These are phyloP conservation scores for Arthroderma sp. DNA, from an alignment of 2,329 filamentous ascomycete species.

Conservation along the genomic window DNA sequence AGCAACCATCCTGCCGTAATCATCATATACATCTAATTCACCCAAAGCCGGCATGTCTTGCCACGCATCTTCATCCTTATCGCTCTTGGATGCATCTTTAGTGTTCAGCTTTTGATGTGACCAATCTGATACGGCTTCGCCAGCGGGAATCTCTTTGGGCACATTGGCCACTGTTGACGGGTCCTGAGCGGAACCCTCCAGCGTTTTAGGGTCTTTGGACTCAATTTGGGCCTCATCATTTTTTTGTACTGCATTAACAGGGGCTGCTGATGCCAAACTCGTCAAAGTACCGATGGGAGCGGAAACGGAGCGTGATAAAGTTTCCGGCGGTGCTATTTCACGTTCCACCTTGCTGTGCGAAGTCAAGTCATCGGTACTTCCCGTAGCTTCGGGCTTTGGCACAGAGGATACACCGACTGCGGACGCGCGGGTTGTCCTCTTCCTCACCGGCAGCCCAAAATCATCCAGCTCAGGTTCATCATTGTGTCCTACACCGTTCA, in stretches of 20 bases:
- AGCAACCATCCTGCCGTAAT: slow-evolving; percentile 77
- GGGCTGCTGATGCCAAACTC: not conserved
- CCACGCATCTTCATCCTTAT: slow-evolving; percentile 61
- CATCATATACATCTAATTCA: slow-evolving; percentile 88
- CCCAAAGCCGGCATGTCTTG: slow-evolving; percentile 90
- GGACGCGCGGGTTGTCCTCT: not conserved
- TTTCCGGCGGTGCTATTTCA: not conserved
- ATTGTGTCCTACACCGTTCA: not conserved
- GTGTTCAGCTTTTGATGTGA: slow-evolving; percentile 69
- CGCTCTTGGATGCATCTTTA: slow-evolving; percentile 35
- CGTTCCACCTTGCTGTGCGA: not conserved
- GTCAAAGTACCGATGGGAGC: slow-evolving; percentile 1
- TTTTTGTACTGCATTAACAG: not conserved
- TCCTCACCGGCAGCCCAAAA: slow-evolving; percentile 8
- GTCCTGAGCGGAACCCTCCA: not conserved
- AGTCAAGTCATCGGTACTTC: not conserved
- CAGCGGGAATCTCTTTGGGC: not conserved
- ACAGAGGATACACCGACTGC: not conserved
- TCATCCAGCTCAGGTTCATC: slow-evolving; percentile 9
- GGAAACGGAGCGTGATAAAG: slow-evolving; percentile 5
- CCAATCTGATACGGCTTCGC: slow-evolving; percentile 55
- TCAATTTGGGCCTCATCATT: not conserved
- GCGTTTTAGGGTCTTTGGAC: not conserved
- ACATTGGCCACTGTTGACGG: not conserved
- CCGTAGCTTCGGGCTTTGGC: not conserved